Percentiles rank a stretch among this genome's conserved stretches.
Conservation (phyloP, 192 early-diverging fungal genomes). For the Coemansia sp. region DNA sequence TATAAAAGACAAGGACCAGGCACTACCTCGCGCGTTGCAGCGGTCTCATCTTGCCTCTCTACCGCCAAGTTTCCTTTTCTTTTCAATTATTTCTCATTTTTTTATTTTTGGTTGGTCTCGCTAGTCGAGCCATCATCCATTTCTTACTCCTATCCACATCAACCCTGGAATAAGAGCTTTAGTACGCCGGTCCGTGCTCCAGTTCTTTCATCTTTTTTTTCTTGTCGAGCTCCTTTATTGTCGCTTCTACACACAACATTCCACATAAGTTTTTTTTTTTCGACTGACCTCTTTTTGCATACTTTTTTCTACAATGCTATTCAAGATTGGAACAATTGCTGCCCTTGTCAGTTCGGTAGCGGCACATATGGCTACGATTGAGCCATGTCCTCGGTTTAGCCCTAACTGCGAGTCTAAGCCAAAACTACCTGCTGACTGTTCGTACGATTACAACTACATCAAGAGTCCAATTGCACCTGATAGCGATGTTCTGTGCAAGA, state of each 20-base stretch:
- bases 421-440: conserved; percentile 34
- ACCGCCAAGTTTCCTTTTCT: not conserved
- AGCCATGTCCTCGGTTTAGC: conserved; percentile 46
- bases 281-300: not conserved
- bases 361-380: conserved; percentile 48
- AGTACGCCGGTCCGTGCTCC: conserved; percentile 1
- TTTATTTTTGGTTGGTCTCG: not conserved
- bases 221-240: not conserved
- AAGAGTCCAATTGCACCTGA: conserved; percentile 33
- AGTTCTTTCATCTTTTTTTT: not conserved
- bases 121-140: not conserved
- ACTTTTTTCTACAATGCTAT: not conserved
- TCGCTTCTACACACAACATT: not conserved
- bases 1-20: not conserved
- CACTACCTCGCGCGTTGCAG: not conserved
- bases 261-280: not conserved
- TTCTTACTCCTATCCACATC: not conserved
- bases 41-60: not conserved
- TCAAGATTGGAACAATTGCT: conserved; percentile 11
- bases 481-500: conserved; percentile 27
- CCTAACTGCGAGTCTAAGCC: conserved; percentile 11
- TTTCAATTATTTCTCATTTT: not conserved
- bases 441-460: conserved; percentile 38
- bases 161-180: not conserved
- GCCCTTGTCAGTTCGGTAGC: conserved; percentile 20